Conservation (phyloP, 169 alveolate species). For the Plasmodium blacklocki region DNA sequence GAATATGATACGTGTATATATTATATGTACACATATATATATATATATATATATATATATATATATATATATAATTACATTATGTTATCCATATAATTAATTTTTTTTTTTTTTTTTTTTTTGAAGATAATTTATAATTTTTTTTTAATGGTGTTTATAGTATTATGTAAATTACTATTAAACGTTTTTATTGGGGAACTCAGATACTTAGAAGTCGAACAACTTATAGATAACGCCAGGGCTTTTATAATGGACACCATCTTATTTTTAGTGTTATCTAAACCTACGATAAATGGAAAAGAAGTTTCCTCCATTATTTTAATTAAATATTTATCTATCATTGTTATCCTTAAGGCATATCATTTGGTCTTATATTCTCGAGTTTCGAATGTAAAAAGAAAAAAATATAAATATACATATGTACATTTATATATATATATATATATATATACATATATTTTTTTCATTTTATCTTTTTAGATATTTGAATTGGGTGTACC, state of each 20-base stretch:
- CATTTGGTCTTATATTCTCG: conserved; percentile 88
- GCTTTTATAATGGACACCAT: conserved; percentile 89
- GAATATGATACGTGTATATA: not conserved
- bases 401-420: not conserved
- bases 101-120: conserved; percentile 1
- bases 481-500: conserved; percentile 90
- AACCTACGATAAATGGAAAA: conserved; percentile 87
- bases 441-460: not conserved
- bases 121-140: conserved; percentile 81
- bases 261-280: conserved; percentile 86
- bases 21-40: not conserved
- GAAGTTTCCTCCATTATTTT: conserved; percentile 86
- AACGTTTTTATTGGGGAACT: conserved; percentile 81
- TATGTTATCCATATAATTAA: not conserved
- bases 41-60: conserved; percentile 1
- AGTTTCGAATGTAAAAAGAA: conserved; percentile 77
- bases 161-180: conserved; percentile 75
- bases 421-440: not conserved
- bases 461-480: conserved; percentile 75
- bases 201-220: conserved; percentile 83
- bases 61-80: not conserved
- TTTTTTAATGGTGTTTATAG: conserved; percentile 78
- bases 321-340: conserved; percentile 81
- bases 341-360: conserved; percentile 86
- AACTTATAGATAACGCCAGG: conserved; percentile 87